These are phyloP conservation scores for Sphagnum tenellum DNA, from an alignment of 225 moss, liverwort and hornwort species.

Conservation along the genomic window DNA sequence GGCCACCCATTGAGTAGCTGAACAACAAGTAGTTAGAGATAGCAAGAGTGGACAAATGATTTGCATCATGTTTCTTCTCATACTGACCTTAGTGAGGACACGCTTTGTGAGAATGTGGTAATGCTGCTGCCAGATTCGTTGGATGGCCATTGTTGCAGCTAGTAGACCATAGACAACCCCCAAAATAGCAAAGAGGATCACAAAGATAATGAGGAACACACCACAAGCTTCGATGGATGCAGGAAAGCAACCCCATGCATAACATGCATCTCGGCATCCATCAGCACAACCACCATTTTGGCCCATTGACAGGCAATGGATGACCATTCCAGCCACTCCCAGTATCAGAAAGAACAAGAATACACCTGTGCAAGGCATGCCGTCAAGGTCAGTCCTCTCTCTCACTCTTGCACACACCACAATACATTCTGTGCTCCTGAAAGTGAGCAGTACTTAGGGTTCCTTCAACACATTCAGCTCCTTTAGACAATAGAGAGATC, in stretches of 20 bases:
- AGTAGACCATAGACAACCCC: slow-evolving; percentile 33
- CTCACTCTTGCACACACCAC: no score
- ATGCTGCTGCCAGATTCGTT: slow-evolving; percentile 16
- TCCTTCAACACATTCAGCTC: no score
- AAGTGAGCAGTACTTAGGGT: no score
- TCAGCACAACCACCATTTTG: slow-evolving; percentile 25
- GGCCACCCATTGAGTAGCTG: no score
- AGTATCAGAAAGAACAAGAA: slow-evolving; percentile 33
- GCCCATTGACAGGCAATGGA: slow-evolving; percentile 28
- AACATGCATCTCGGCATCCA: slow-evolving; percentile 26
- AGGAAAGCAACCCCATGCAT: slow-evolving; percentile 34
- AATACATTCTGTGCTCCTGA: no score
- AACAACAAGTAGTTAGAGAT: no score
- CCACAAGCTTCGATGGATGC: slow-evolving; percentile 35
- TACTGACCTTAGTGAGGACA: slow-evolving; percentile 11
- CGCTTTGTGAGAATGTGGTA: slow-evolving; percentile 17
- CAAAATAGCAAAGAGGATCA: slow-evolving; percentile 29
- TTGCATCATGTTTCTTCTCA: not conserved
- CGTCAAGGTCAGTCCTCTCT: no score
- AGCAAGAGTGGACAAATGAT: not conserved
- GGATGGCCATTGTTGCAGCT: slow-evolving; percentile 26
- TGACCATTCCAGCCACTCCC: slow-evolving; percentile 26
- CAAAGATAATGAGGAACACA: slow-evolving; percentile 23
- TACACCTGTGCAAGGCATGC: slow-evolving; percentile 12
- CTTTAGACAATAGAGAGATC: no score